Conservation (phyloP, 257 asterid species). For the Plantago major region DNA sequence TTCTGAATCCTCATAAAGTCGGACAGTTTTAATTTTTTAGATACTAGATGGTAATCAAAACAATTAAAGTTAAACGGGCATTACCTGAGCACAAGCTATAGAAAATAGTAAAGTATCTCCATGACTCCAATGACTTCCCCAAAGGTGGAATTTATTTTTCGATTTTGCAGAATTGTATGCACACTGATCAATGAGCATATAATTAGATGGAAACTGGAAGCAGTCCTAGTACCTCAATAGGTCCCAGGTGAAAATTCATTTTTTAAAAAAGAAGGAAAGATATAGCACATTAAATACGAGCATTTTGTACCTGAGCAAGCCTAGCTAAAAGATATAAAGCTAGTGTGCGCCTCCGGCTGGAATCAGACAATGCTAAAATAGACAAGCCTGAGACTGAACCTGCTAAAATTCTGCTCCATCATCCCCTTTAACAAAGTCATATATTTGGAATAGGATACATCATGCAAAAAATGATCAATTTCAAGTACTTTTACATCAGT, state of each 20-base stretch:
- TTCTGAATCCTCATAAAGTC: not conserved
- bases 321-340: constrained; percentile 95
- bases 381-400: constrained; percentile 95
- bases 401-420: constrained; percentile 99
- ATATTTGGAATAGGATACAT: constrained; percentile 41
- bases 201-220: constrained; percentile 20
- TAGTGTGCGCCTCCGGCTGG: constrained; percentile 86
- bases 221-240: constrained; percentile 10
- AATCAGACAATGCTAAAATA: constrained; percentile 84
- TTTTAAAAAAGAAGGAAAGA: constrained; percentile 3
- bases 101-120: constrained; percentile 98
- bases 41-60: constrained; percentile 10
- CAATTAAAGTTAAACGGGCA: constrained; percentile 17
- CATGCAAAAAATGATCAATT: constrained; percentile 29
- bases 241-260: too few species aligned
- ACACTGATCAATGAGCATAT: constrained; percentile 47
- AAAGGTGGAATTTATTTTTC: constrained; percentile 91
- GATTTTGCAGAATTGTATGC: constrained; percentile 97
- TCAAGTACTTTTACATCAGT: constrained; percentile 2
- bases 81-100: constrained; percentile 93
- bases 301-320: constrained; percentile 71
- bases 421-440: constrained; percentile 86
- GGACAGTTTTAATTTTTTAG: constrained; percentile 11
- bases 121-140: constrained; percentile 99
- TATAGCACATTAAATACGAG: constrained; percentile 12